Evolutionary conservation across 2,329 filamentous ascomycete species (phyloP).

Genomic region (Curvularia sp.): DNA sequence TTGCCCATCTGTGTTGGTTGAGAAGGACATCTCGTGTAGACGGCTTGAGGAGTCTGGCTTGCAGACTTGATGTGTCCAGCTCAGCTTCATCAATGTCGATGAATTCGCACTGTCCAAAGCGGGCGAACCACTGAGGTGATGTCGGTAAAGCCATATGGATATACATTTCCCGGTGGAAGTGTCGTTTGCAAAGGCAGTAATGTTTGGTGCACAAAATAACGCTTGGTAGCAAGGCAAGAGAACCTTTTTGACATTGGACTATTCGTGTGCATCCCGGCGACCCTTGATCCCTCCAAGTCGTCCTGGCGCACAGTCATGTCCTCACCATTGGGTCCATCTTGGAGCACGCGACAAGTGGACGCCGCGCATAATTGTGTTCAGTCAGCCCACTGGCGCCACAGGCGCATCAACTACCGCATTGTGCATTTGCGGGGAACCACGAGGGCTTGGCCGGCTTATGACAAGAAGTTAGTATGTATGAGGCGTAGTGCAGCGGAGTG

Average conservation of each 20-base stretch:
- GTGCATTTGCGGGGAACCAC: conserved; percentile 21
- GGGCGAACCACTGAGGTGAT: conserved; percentile 23
- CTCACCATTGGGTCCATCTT: conserved; percentile 21
- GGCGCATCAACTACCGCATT: conserved; percentile 20
- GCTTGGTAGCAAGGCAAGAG: conserved; percentile 19
- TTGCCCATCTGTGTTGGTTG: conserved; percentile 18
- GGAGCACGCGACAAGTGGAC: conserved; percentile 18
- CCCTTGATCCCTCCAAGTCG: conserved; percentile 24
- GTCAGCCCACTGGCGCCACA: conserved; percentile 22
- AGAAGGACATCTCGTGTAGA: conserved; percentile 30
- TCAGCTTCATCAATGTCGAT: conserved; percentile 41
- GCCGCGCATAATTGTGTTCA: conserved; percentile 25
- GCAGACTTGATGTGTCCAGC: conserved; percentile 39
- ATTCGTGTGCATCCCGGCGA: conserved; percentile 12
- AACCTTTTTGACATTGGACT: conserved; percentile 17
- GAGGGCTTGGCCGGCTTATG: conserved; percentile 7
- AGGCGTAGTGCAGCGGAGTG: conserved; percentile 14
- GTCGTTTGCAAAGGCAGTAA: conserved; percentile 1
- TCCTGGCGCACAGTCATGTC: conserved; percentile 25
- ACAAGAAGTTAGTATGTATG: conserved; percentile 11
- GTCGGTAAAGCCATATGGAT: conserved; percentile 28
- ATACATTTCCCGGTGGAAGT: conserved; percentile 19
- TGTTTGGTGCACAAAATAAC: conserved; percentile 3
- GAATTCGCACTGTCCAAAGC: conserved; percentile 38
- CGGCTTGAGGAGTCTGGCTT: conserved; percentile 32